Conservation (phyloP, 495 filamentous ascomycete species). For the Penicillium roqueforti region DNA sequence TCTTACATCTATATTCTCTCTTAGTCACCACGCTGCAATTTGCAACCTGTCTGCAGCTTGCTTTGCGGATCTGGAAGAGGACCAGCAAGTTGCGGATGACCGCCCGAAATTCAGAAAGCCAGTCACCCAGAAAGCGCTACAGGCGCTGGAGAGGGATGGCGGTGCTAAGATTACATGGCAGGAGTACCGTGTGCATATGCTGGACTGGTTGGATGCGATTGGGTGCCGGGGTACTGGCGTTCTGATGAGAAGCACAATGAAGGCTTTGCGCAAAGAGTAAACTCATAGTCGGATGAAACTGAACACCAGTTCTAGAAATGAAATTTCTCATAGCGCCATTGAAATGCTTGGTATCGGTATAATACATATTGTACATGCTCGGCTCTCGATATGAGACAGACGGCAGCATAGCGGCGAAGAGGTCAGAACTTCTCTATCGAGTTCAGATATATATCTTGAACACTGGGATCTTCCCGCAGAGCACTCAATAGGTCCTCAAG, state of each 20-base stretch:
- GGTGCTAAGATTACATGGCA: conserved; percentile 67
- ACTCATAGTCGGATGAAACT: not conserved
- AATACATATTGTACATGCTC: conserved; percentile 21
- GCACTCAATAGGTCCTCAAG: conserved; percentile 40
- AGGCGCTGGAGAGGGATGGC: conserved; percentile 58
- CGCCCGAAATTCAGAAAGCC: conserved; percentile 65
- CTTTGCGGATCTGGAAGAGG: conserved; percentile 56
- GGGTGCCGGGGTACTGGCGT: conserved; percentile 64
- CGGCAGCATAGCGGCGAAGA: not conserved
- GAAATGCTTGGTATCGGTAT: conserved; percentile 18
- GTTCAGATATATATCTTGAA: conserved; percentile 68
- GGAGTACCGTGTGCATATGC: conserved; percentile 70
- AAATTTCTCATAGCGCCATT: conserved; percentile 12
- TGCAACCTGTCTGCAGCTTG: conserved; percentile 62
- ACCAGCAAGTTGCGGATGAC: conserved; percentile 51
- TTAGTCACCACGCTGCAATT: conserved; percentile 65
- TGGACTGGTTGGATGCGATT: conserved; percentile 62
- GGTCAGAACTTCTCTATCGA: conserved; percentile 31
- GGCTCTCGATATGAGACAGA: not conserved
- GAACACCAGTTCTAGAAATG: not conserved
- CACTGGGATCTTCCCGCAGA: conserved; percentile 56
- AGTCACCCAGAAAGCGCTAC: conserved; percentile 64
- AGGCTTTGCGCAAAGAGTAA: conserved; percentile 52
- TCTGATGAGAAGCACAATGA: conserved; percentile 83
- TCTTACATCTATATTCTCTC: conserved; percentile 58